Conservation (phyloP, 2,329 filamentous ascomycete species). For the Trichoderma cornu-damae region DNA sequence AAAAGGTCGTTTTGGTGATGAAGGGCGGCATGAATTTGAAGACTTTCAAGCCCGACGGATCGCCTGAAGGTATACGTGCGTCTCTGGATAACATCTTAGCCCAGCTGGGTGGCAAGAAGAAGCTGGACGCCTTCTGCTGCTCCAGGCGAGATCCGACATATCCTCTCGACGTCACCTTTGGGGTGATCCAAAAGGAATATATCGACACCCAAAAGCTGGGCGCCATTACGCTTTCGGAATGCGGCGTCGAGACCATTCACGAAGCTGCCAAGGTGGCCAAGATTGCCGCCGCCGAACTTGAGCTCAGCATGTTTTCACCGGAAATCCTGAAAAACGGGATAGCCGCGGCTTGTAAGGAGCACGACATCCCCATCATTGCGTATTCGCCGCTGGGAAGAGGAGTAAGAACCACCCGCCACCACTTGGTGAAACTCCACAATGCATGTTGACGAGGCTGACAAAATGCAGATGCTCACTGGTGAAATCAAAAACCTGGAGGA, state of each 20-base stretch:
- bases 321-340: conserved; percentile 50
- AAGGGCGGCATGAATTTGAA: conserved; percentile 49
- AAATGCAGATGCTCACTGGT: conserved; percentile 30
- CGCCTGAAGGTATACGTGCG: conserved; percentile 48
- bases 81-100: conserved; percentile 54
- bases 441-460: conserved; percentile 5
- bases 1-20: conserved; percentile 56
- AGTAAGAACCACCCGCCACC: conserved; percentile 28
- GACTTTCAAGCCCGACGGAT: conserved; percentile 42
- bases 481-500: conserved; percentile 25
- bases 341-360: conserved; percentile 52
- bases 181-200: conserved; percentile 44
- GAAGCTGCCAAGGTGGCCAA: conserved; percentile 41
- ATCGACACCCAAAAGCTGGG: conserved; percentile 50
- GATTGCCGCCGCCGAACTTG: conserved; percentile 49
- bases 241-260: conserved; percentile 44
- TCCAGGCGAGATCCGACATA: conserved; percentile 50
- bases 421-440: neutral
- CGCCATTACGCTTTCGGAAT: conserved; percentile 48
- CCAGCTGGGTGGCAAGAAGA: conserved; percentile 49
- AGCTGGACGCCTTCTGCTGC: conserved; percentile 56
- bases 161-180: conserved; percentile 42
- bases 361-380: conserved; percentile 63
- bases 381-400: conserved; percentile 43
- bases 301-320: conserved; percentile 47